phyloP scores from a whole-genome alignment of 495 filamentous ascomycete genomes.

The Trichoderma virens region DNA sequence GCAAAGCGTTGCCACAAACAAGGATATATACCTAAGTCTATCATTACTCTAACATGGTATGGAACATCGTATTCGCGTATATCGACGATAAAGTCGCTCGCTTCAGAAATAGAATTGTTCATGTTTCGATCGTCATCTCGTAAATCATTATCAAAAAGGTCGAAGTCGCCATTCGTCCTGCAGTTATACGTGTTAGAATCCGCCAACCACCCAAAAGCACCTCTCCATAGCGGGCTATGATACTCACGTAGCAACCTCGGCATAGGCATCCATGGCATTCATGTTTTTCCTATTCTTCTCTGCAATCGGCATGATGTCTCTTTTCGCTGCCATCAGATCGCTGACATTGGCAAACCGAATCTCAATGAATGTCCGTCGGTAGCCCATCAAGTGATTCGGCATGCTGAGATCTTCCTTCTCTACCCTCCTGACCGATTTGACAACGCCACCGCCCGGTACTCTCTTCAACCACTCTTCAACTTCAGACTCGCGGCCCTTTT shows the following conservation, averaged over 20 bases:
- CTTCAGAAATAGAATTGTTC: constrained; percentile 70
- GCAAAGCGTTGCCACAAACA: neutral
- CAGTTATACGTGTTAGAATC: constrained; percentile 18
- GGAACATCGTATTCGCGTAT: constrained; percentile 99
- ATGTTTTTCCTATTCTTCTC: constrained; percentile 94
- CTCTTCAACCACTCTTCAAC: constrained; percentile 93
- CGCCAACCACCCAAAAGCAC: neutral
- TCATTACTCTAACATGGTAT: constrained; percentile 97
- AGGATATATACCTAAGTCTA: constrained; percentile 64
- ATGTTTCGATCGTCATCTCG: constrained; percentile 75
- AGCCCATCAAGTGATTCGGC: constrained; percentile 93
- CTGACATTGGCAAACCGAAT: constrained; percentile 79
- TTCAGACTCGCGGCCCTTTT: constrained; percentile 79
- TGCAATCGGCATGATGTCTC: constrained; percentile 78
- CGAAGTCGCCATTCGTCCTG: constrained; percentile 80
- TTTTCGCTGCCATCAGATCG: constrained; percentile 76
- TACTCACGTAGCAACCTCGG: constrained; percentile 81
- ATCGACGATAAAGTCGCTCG: constrained; percentile 96
- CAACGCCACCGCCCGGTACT: constrained; percentile 69
- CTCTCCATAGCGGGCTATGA: neutral
- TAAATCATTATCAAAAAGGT: constrained; percentile 83
- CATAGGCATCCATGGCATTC: constrained; percentile 96
- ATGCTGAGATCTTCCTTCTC: constrained; percentile 93
- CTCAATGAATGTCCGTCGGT: constrained; percentile 77
- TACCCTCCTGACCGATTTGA: constrained; percentile 68